phyloP scores from a whole-genome alignment of 2,329 filamentous ascomycete genomes.

The Tolypocladium pustulatum region DNA sequence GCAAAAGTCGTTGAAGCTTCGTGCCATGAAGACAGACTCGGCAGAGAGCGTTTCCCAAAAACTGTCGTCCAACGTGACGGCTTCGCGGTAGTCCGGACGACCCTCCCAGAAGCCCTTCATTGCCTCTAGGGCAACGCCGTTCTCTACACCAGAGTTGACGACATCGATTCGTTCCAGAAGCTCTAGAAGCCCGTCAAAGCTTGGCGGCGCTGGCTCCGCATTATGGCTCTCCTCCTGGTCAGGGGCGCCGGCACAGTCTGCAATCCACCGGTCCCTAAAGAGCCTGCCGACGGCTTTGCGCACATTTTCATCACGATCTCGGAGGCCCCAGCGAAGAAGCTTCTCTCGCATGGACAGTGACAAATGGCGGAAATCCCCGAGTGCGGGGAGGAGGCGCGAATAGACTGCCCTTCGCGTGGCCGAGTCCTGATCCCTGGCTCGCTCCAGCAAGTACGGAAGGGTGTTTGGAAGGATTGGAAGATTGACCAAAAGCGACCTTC shows the following conservation, averaged over 20 bases:
- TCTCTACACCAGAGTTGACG: constrained; percentile 79
- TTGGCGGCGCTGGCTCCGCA: constrained; percentile 50
- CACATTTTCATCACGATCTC: constrained; percentile 89
- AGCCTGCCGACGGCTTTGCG: constrained; percentile 82
- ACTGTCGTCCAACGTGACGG: constrained; percentile 57
- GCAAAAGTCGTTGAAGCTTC: constrained; percentile 93
- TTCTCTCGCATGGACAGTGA: constrained; percentile 94
- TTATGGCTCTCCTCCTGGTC: constrained; percentile 49
- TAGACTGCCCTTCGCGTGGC: constrained; percentile 79
- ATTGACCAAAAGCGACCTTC: constrained; percentile 79
- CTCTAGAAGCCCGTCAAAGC: constrained; percentile 75
- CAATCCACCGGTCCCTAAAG: constrained; percentile 95
- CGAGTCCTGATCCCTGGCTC: constrained; percentile 80
- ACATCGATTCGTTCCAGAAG: constrained; percentile 90
- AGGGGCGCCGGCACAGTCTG: constrained; percentile 70
- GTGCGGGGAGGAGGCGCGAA: constrained; percentile 70
- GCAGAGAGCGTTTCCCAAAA: constrained; percentile 77
- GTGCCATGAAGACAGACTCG: constrained; percentile 80
- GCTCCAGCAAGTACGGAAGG: constrained; percentile 77
- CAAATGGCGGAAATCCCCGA: constrained; percentile 90
- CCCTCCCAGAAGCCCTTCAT: constrained; percentile 97
- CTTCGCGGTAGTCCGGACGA: constrained; percentile 70
- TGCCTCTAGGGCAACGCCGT: constrained; percentile 82
- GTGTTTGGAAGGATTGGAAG: constrained; percentile 77
- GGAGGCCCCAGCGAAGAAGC: constrained; percentile 83